Conservation (phyloP, 2,329 filamentous ascomycete species). For the Fusarium haematococcum region DNA sequence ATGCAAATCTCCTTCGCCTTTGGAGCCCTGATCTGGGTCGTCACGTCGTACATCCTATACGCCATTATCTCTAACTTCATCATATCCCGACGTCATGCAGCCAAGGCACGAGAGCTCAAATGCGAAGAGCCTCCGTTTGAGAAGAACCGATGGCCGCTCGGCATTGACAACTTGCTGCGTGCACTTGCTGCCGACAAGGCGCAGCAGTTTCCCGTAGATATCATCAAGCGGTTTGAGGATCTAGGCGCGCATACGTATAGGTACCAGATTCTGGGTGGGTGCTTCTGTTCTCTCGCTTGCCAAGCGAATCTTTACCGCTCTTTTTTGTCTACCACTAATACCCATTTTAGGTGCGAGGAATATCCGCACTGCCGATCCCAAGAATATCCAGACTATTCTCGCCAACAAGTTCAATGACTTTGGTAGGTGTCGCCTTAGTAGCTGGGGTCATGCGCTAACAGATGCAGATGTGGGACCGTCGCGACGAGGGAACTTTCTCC, state of each 20-base stretch:
- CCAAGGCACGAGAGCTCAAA: neutral
- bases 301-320: neutral
- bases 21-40: neutral
- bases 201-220: neutral
- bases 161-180: neutral
- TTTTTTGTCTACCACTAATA: neutral
- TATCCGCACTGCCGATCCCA: neutral
- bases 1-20: neutral
- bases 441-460: neutral
- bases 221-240: neutral
- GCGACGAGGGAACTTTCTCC: neutral
- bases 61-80: neutral
- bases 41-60: neutral
- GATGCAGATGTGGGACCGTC: neutral
- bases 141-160: neutral
- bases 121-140: neutral
- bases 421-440: neutral
- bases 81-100: neutral
- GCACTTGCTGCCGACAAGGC: neutral
- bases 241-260: neutral
- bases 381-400: slow-evolving; percentile 11
- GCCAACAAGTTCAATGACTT: slow-evolving; percentile 12
- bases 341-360: neutral
- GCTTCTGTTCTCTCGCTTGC: neutral
- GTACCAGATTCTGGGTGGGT: neutral